Evolutionary conservation across 2,329 filamentous ascomycete genomes (phyloP).

Genomic region (Parastagonospora nodorum): DNA sequence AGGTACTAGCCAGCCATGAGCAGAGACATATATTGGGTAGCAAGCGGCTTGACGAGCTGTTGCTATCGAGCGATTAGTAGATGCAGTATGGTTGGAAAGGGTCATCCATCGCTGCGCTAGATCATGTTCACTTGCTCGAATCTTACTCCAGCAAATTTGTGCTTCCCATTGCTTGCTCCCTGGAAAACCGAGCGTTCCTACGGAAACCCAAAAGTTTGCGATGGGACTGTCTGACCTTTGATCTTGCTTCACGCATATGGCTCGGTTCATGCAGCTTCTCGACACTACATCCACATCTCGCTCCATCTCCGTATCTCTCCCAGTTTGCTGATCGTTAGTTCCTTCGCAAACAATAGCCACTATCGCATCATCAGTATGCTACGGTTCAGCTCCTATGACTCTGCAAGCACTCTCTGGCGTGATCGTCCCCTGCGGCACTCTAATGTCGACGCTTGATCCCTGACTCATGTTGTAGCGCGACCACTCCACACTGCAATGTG

Average conservation of each 20-base stretch:
- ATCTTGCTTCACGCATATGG: too few species aligned
- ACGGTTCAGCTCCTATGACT: not conserved
- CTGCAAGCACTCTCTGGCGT: not conserved
- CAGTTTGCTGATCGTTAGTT: too few species aligned
- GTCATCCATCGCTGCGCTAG: not conserved
- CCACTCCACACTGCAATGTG: slow-evolving; percentile 7
- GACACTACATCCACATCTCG: too few species aligned
- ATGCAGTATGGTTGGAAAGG: slow-evolving; percentile 2
- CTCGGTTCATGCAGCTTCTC: too few species aligned
- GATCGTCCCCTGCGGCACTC: not conserved
- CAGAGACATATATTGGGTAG: slow-evolving; percentile 9
- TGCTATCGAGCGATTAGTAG: slow-evolving; percentile 8
- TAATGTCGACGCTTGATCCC: not conserved
- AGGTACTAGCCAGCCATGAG: slow-evolving; percentile 6
- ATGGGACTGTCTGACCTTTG: too few species aligned
- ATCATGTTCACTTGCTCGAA: not conserved
- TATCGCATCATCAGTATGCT: not conserved
- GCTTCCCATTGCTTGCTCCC: too few species aligned
- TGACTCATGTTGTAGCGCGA: slow-evolving; percentile 7
- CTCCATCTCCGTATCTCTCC: too few species aligned
- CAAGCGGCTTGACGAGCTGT: slow-evolving; percentile 4
- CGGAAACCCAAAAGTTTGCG: too few species aligned
- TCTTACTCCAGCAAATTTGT: too few species aligned
- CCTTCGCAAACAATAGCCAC: too few species aligned
- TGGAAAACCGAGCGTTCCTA: too few species aligned